phyloP scores from a whole-genome alignment of 1,284 basidiomycete species.

The Puccinia polysora region DNA sequence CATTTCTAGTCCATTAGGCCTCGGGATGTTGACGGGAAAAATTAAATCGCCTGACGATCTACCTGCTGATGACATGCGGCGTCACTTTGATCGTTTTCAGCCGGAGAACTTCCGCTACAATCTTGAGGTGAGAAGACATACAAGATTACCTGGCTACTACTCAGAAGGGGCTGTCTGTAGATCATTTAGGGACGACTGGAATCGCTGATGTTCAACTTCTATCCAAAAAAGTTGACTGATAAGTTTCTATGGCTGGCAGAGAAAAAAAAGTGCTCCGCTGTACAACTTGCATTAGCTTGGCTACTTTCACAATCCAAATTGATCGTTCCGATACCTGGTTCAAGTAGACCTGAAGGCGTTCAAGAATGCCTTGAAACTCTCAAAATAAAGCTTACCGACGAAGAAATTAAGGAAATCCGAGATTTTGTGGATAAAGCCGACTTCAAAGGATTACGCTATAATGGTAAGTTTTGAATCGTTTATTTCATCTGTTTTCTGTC shows the following conservation, averaged over 20 bases:
- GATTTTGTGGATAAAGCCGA: slow-evolving; percentile 16
- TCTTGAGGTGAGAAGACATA: slow-evolving; percentile 50
- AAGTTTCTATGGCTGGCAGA: slow-evolving; percentile 48
- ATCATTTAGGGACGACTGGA: too few relatives aligned
- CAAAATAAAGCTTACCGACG: slow-evolving; percentile 12
- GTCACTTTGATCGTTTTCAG: slow-evolving; percentile 51
- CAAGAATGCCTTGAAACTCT: slow-evolving; percentile 12
- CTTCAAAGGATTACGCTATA: slow-evolving; percentile 27
- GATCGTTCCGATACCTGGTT: slow-evolving; percentile 54
- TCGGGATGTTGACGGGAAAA: slow-evolving; percentile 54
- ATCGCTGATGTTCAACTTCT: too few relatives aligned
- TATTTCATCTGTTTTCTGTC: neutral
- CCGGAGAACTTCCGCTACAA: slow-evolving; percentile 54
- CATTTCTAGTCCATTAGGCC: slow-evolving; percentile 52
- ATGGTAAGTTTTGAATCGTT: neutral
- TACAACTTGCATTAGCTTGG: slow-evolving; percentile 56
- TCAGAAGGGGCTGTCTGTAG: too few relatives aligned
- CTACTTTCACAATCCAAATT: slow-evolving; percentile 53
- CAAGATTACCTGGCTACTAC: neutral
- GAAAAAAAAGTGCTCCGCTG: slow-evolving; percentile 52
- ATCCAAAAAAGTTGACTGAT: slow-evolving; percentile 1
- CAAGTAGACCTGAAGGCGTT: slow-evolving; percentile 46
- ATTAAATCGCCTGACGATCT: slow-evolving; percentile 50
- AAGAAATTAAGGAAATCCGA: slow-evolving; percentile 1
- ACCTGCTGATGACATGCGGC: slow-evolving; percentile 51